Base-by-base conservation (phyloP, 2,329 filamentous ascomycete species). In the Fusarium sp. region DNA sequence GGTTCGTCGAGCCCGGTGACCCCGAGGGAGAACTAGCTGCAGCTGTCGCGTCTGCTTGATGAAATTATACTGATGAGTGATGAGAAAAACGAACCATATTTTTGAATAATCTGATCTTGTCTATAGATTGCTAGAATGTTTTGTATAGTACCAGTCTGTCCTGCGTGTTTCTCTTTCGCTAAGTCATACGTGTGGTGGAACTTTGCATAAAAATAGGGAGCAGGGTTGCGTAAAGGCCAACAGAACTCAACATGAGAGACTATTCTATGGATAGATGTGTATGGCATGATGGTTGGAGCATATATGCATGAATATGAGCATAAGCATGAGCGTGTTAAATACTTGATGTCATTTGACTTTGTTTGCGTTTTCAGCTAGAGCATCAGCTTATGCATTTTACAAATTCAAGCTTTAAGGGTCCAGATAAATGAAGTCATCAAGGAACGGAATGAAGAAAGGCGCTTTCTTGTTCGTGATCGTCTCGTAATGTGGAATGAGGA, bases 1-100 rank as follows among this genome's bases (percentile, higher is more conserved):
- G 75, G 39, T 83, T 83, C 73, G 81, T 86, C 17, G 78, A 80
- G 62, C 79, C 79, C 8, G 83, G 82, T 6, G 64, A 75, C 38
- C 79, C 80, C 40, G 78, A 80, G 39, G 75, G 69, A 24, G 77
- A 78, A 50, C 49, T 72, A 39, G 68, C 67, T 15, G 54, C 54
- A 12, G 61, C 65, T 4, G 50, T 57, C 3, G 56, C 46, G 24
- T 44, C 56, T 10, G 51, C 54, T 47, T 66, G 39, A 43, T 39
- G 45, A 47, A 46, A 40, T 21, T 52, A 32, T 34, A 51, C 11
- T 40, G 10, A 58, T 46, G 45, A 65, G 36, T 54, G 51, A 50
- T 45, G 62, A 66, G 44, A 40, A 20, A 51, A 51, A 65, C 36
- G 60, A 59, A 17, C 15, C 30, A 26, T 24, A 36, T 51, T 56